phyloP scores from a whole-genome alignment of 495 filamentous ascomycete genomes.

The Aspergillus haitiensis region DNA sequence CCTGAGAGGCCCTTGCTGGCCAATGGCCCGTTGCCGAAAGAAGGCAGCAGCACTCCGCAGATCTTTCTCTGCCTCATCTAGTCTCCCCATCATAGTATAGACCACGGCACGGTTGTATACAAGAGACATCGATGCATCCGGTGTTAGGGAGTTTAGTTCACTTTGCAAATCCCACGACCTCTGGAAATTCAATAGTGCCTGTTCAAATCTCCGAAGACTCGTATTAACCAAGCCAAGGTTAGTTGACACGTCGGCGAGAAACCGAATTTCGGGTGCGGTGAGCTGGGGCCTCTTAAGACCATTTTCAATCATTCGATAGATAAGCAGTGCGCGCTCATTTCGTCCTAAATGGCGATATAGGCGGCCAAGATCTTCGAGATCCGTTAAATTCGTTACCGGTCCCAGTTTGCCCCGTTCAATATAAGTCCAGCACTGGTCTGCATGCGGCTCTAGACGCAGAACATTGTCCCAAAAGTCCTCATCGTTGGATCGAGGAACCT shows the following conservation, averaged over 20 bases:
- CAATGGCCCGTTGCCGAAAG: not conserved
- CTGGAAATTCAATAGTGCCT: not conserved
- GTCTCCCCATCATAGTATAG: not conserved
- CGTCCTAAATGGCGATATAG: not conserved
- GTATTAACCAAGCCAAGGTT: not conserved
- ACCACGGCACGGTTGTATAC: not conserved
- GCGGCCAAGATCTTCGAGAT: not conserved
- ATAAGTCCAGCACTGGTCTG: not conserved
- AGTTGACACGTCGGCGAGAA: not conserved
- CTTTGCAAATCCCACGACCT: not conserved
- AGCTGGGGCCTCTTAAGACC: not conserved
- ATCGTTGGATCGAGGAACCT: not conserved
- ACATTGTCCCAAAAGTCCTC: not conserved
- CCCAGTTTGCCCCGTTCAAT: not conserved
- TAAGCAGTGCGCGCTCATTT: not conserved
- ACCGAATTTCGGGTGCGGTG: not conserved
- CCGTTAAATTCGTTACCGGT: not conserved
- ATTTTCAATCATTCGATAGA: not conserved
- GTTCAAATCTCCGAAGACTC: not conserved
- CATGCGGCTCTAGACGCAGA: not conserved
- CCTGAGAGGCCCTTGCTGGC: not conserved
- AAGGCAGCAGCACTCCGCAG: not conserved
- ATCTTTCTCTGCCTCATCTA: not conserved
- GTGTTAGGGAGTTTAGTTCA: not conserved
- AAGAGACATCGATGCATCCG: not conserved